Evolutionary conservation across 495 filamentous ascomycete species (phyloP), one percentile per base, ranked within the genome.

Genomic region (Staphylotrichum tortipilum): DNA sequence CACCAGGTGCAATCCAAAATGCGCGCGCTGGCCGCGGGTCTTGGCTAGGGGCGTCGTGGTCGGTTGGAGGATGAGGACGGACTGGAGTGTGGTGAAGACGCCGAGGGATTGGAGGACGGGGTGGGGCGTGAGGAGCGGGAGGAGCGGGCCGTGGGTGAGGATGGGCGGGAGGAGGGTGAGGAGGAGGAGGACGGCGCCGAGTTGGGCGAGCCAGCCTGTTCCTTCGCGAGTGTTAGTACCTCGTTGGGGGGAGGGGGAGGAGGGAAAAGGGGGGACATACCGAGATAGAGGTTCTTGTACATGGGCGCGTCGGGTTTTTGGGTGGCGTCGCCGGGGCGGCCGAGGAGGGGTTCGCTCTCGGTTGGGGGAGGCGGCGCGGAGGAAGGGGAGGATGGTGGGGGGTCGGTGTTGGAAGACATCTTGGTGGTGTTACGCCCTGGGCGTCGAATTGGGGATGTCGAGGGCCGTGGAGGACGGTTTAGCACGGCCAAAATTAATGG

Each of bases 61-160:
- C 2, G 91, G 91, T 63, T 97, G 91, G 26, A 96, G 78, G 60
- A 95, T 69, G 30, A 97, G 81, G 58, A 88, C 81, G 18, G 81
- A 82, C 72, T 95, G 83, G 38, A 85, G 77, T 49, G 88, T 73
- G 33, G 88, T 68, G 47, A 94, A 73, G 21, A 91, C 60, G 22
- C 80, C 88, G 44, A 84, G 65, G 22, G 82, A 83, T 60, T 91
- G 90, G 48, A 94, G 79, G 38, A 95, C 79, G 64, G 91, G 91
- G 69, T 97, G 91, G 0, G 84, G 76, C 4, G 86, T 84, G 71
- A 97, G 91, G 48, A 95, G 74, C 0, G 84, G 78, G 28, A 85
- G 56, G 17, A 75, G 71, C 26, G 80, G 67, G 43, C 72, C 66
- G 9, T 8, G 11, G 22, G 78, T 74, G 62, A 95, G 79, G 55